Conservation (phyloP, 1,284 basidiomycete genomes). For the Boletus semigastroideus region DNA sequence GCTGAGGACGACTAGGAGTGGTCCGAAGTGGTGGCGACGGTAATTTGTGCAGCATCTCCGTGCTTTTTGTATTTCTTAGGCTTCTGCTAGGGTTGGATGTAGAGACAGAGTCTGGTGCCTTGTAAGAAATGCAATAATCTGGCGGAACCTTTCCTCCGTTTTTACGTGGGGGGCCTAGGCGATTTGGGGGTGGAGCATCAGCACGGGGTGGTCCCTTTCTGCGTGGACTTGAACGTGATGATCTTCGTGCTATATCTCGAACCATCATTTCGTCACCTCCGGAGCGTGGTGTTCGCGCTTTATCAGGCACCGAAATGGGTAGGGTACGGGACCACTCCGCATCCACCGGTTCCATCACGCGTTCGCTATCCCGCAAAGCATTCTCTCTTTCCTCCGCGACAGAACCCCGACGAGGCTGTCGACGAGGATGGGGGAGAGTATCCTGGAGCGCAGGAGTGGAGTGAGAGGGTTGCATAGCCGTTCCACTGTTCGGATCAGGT, state of each 20-base stretch:
- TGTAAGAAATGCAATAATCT: conserved; percentile 24
- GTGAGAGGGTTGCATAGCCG: conserved; percentile 26
- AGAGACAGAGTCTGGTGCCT: conserved; percentile 23
- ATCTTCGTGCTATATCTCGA: conserved; percentile 20
- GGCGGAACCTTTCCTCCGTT: conserved; percentile 29
- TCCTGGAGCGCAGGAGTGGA: conserved; percentile 31
- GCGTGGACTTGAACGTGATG: conserved; percentile 21
- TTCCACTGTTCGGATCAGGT: conserved; percentile 18
- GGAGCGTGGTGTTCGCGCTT: conserved; percentile 15
- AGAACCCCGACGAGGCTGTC: conserved; percentile 29
- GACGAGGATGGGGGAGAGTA: conserved; percentile 19
- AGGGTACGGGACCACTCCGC: conserved; percentile 18
- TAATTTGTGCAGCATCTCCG: conserved; percentile 28
- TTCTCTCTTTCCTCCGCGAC: conserved; percentile 29
- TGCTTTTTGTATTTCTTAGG: conserved; percentile 31
- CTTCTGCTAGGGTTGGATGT: conserved; percentile 10
- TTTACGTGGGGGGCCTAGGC: conserved; percentile 17
- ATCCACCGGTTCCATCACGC: conserved; percentile 20
- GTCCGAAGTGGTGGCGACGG: conserved; percentile 22
- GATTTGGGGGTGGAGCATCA: conserved; percentile 15
- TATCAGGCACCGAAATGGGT: conserved; percentile 18
- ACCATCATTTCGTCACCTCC: conserved; percentile 19
- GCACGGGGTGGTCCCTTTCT: conserved; percentile 17
- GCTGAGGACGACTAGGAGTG: conserved; percentile 32
- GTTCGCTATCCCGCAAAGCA: conserved; percentile 26